Evolutionary conservation across 2,329 filamentous ascomycete species (phyloP).

Genomic region (Plenodomus tracheiphilus): DNA sequence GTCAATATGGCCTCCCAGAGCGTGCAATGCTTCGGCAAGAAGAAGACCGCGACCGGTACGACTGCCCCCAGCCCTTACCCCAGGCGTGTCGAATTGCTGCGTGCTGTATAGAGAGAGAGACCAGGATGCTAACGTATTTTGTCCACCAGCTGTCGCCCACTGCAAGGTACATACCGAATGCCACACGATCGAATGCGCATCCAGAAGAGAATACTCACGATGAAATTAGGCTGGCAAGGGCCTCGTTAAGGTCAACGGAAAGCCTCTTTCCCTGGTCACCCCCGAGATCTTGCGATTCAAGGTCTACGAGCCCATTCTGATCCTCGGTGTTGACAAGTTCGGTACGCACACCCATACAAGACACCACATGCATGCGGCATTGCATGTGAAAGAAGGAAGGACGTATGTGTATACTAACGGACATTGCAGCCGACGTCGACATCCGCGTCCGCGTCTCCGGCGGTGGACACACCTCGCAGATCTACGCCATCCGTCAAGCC

Average conservation of each 20-base stretch:
- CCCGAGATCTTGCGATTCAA: conserved; percentile 98
- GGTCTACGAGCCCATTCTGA: conserved; percentile 98
- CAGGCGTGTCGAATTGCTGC: background rate
- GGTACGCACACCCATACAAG: conserved; percentile 47
- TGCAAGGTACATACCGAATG: conserved; percentile 70
- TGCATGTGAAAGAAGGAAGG: conserved; percentile 13
- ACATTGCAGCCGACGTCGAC: conserved; percentile 71
- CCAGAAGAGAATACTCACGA: conserved; percentile 31
- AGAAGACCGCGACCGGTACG: conserved; percentile 57
- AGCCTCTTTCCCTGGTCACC: conserved; percentile 90
- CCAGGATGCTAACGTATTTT: conserved; percentile 41
- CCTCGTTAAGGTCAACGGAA: conserved; percentile 98
- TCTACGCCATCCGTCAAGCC: conserved; percentile 98
- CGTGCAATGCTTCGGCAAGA: conserved; percentile 96
- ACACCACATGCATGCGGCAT: background rate
- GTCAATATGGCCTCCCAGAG: conserved; percentile 50
- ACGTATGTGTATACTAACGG: conserved; percentile 18
- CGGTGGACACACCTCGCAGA: conserved; percentile 96
- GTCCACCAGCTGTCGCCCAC: conserved; percentile 75
- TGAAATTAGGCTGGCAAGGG: conserved; percentile 70
- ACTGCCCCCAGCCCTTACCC: conserved; percentile 5
- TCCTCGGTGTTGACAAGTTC: conserved; percentile 97
- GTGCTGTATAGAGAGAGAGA: conserved; percentile 18
- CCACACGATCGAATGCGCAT: conserved; percentile 25
- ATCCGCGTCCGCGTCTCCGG: conserved; percentile 95